phyloP scores from a whole-genome alignment of 2,329 filamentous ascomycete genomes.

The Arthrobotrys entomopaga region DNA sequence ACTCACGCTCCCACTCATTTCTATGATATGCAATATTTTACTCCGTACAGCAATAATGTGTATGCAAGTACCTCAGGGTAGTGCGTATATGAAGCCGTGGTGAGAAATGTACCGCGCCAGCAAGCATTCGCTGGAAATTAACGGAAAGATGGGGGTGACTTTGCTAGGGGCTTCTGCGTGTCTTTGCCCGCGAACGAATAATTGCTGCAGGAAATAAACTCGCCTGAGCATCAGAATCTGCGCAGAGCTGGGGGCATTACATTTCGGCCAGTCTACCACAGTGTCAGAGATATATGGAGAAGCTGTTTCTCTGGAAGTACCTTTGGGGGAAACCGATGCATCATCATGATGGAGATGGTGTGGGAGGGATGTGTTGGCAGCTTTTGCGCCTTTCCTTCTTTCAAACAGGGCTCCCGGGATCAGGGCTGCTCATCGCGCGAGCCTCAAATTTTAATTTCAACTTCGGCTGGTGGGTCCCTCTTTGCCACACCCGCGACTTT shows the following conservation, averaged over 20 bases:
- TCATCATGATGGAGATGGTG: constrained; percentile 36
- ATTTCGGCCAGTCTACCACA: constrained; percentile 4
- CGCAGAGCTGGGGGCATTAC: constrained; percentile 31
- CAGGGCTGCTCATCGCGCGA: constrained; percentile 55
- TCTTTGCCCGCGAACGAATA: constrained; percentile 42
- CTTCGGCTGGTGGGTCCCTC: constrained; percentile 29
- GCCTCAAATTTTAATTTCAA: constrained; percentile 56
- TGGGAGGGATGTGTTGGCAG: constrained; percentile 54
- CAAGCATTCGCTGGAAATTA: constrained; percentile 51
- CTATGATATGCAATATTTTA: constrained; percentile 44
- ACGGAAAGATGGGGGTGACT: constrained; percentile 47
- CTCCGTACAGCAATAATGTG: constrained; percentile 42
- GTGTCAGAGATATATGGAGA: constrained; percentile 37
- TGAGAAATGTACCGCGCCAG: constrained; percentile 51
- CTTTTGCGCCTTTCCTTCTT: constrained; percentile 32
- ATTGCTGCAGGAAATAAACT: constrained; percentile 51
- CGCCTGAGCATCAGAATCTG: constrained; percentile 46
- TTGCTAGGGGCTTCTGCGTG: constrained; percentile 30
- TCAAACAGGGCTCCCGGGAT: constrained; percentile 48
- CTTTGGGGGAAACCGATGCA: constrained; percentile 4
- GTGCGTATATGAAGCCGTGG: constrained; percentile 52
- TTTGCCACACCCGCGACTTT: background rate
- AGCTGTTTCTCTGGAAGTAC: constrained; percentile 2
- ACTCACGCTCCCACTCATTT: constrained; percentile 18
- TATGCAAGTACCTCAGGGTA: constrained; percentile 48